Evolutionary conservation across 1,139 yeast species (phyloP), one percentile per base, ranked within the genome.

Genomic region (Saccharomyces hybrid): DNA sequence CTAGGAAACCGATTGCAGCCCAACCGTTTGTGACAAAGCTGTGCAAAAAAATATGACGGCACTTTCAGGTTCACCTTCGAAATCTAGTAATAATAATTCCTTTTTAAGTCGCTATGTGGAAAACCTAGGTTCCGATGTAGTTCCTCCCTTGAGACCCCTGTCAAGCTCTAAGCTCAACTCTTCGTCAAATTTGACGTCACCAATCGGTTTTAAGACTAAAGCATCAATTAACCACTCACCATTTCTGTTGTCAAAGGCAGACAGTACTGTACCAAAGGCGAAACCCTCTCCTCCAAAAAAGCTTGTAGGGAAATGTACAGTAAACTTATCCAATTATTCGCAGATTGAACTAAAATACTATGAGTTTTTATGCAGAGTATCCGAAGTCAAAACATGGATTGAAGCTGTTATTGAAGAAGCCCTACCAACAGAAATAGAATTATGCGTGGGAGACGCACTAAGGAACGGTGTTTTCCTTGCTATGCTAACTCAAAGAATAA

Each of bases 391-490:
- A 68, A 77, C 77, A 56, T 85, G 91, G 91, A 78, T 85, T 47
- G 90, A 85, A 64, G 70, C 71, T 6, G 75, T 85, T 48, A 73
- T 83, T n/a, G 76, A 68, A 1, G 81, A 80, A 57, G 64, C 67
- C 13, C 72, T 85, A 7, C 82, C 84, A 1, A 71, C 81, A 0
- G 80, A 76, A 13, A 70, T 80, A 16, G 83, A 84, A 52, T 69
- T 80, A 23, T 62, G 65, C 13, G 82, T 87, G 9, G 71, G 73
- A 4, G 87, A 86, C 60, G 73, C 80, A 51, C 74, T 93, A 41
- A 78, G 93, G 59, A 86, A 91, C 69, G 99, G 99, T 57, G 89
- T 90, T 2, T 78, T 83, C 52, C 75, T 93, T 49, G 98, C 98
- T 1, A 84, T 86, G 64, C 72, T 93, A 42, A 84, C 96, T 4